Evolutionary conservation across 2,329 filamentous ascomycete species (phyloP).

Genomic region (Metarhizium humberi): DNA sequence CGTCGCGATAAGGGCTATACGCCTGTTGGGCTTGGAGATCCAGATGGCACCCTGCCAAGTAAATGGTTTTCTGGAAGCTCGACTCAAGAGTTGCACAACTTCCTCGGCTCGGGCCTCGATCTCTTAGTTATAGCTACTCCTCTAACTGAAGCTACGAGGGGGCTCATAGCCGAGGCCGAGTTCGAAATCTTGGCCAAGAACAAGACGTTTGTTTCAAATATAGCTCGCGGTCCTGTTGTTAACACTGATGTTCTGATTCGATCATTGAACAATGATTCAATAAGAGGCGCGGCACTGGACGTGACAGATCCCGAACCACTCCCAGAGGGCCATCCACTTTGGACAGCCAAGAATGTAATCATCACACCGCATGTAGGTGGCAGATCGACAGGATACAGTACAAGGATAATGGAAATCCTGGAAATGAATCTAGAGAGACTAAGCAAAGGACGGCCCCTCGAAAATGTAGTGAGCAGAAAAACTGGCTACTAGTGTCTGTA

Average conservation of each 20-base stretch:
- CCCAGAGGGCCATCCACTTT: conserved; percentile 52
- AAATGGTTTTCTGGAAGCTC: conserved; percentile 25
- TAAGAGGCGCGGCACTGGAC: conserved; percentile 55
- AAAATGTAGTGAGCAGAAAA: conserved; percentile 30
- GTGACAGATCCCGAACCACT: conserved; percentile 67
- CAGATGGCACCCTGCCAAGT: conserved; percentile 29
- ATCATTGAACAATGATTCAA: conserved; percentile 34
- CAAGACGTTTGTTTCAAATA: conserved; percentile 54
- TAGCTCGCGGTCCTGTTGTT: conserved; percentile 44
- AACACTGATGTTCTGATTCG: conserved; percentile 42
- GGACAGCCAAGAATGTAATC: conserved; percentile 54
- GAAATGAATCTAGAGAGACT: conserved; percentile 30
- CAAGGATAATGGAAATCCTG: conserved; percentile 32
- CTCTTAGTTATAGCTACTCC: not conserved
- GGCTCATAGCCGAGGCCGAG: conserved; percentile 19
- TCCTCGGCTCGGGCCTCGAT: not conserved
- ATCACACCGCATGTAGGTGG: conserved; percentile 41
- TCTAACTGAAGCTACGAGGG: not conserved
- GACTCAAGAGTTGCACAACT: not conserved
- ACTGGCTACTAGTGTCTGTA: conserved; percentile 10
- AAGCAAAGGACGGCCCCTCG: conserved; percentile 25
- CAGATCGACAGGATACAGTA: conserved; percentile 27
- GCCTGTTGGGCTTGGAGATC: conserved; percentile 50
- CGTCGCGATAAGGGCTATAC: conserved; percentile 50
- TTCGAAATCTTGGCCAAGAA: conserved; percentile 26